Conservation (phyloP, 805 yeast genomes). For the Candida arabinofermentans region DNA sequence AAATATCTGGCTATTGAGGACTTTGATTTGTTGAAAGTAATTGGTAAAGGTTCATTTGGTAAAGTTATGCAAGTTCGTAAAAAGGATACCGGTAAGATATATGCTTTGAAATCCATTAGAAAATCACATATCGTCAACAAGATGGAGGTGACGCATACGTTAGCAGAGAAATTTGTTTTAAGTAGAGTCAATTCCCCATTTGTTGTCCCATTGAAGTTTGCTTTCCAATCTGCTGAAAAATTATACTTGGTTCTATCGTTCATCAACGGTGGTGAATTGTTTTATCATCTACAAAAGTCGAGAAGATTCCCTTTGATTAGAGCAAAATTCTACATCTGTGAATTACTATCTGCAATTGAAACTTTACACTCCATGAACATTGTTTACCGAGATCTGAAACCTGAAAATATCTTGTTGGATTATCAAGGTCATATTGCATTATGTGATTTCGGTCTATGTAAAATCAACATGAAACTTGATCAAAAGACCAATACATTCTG, state of each 20-base stretch:
- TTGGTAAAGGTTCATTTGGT: conserved; percentile 97
- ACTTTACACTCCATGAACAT: conserved; percentile 88
- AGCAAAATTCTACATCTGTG: conserved; percentile 91
- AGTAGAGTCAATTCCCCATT: conserved; percentile 93
- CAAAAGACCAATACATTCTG: conserved; percentile 90
- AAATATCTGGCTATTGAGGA: conserved; percentile 82
- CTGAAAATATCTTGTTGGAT: conserved; percentile 90
- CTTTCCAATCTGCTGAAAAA: conserved; percentile 96
- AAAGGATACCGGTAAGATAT: conserved; percentile 90
- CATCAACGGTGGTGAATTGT: conserved; percentile 95
- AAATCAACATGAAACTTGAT: conserved; percentile 86
- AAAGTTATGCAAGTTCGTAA: conserved; percentile 98
- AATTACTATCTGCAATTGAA: conserved; percentile 87
- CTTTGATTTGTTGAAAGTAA: conserved; percentile 88
- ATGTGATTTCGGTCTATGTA: conserved; percentile 96
- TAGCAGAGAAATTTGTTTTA: conserved; percentile 93
- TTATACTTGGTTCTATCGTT: conserved; percentile 85
- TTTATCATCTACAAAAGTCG: conserved; percentile 88
- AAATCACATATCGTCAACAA: conserved; percentile 92
- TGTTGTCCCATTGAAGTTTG: conserved; percentile 92
- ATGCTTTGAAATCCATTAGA: conserved; percentile 90
- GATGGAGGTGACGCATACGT: conserved; percentile 91
- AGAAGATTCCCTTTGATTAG: conserved; percentile 87
- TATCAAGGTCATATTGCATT: conserved; percentile 97
- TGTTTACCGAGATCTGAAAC: conserved; percentile 92